phyloP scores from a whole-genome alignment of 345 rosid species.

The Citrus sp. region DNA sequence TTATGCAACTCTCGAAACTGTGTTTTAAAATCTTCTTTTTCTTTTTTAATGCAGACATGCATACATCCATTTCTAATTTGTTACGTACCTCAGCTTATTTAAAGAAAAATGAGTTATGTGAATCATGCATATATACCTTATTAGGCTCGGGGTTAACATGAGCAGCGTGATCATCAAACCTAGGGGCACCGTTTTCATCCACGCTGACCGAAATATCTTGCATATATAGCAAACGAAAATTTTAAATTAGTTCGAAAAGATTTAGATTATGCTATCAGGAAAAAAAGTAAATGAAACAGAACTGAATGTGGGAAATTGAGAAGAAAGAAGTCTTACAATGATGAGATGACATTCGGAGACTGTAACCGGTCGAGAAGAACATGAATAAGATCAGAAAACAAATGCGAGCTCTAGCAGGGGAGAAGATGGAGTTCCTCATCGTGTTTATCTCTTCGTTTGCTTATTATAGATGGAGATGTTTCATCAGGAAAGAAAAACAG shows the following conservation, averaged over 20 bases:
- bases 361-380: conserved; percentile 8
- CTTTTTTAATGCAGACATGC: too few species aligned
- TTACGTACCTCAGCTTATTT: too few species aligned
- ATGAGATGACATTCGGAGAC: neutral
- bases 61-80: too few species aligned
- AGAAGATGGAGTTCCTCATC: neutral
- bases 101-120: too few species aligned
- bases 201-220: conserved; percentile 7
- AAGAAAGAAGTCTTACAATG: neutral
- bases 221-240: neutral
- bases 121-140: conserved; percentile 12
- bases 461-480: neutral
- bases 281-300: neutral
- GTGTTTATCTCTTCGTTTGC: neutral
- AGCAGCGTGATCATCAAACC: neutral
- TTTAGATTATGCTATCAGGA: neutral
- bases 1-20: too few species aligned
- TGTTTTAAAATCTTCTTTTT: too few species aligned
- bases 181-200: neutral
- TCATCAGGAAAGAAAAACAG: neutral
- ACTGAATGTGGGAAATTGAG: neutral
- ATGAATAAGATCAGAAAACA: conserved; percentile 6
- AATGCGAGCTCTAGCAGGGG: neutral
- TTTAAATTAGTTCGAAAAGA: neutral
- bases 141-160: neutral